Evolutionary conservation across 805 yeast genomes (phyloP), one percentile per base, ranked within the genome.

Genomic region (Ogataea neopini): DNA sequence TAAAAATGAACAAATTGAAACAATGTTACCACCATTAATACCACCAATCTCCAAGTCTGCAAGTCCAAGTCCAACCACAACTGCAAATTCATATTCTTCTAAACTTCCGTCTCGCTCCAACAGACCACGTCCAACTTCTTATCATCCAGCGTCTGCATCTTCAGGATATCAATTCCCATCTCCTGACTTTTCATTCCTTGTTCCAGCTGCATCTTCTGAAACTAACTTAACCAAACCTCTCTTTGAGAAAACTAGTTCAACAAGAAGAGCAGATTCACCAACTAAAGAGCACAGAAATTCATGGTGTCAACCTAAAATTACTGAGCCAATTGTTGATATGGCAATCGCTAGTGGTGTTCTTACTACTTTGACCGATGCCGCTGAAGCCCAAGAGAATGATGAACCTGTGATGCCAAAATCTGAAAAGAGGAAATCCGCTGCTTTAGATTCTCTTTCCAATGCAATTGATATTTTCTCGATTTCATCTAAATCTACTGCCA

Each of bases 71-170:
- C 67, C 71, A 58, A 65, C 75, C 43, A 77, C 79, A 7, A 77
- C 75, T 28, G 41, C 60, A 4, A 41, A 44, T 11, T 43, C 53
- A 10, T 19, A 37, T 23, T 23, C 53, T 5, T 51, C 58, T 6
- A 58, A 59, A 39, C 55, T 57, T 9, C 56, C 61, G 5, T 32
- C 60, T 23, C 72, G 73, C 43, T 59, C 73, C 9, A 77, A 80
- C 63, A 83, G 79, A 59, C 91, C 89, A 48, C 77, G 96, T 63
- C 95, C 96, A 35, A 86, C 92, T 0, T 86, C 94, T 8, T 87
- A 84, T 60, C 91, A 87, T 61, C 95, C 96, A 14, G 76, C 84
- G 1, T 71, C 80, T 23, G 54, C 72, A 48, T 51, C 63, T 34
- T 47, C 65, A 2, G 52, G 48, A 23, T 60, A 43, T 36, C 62